Evolutionary conservation across 768 basidiomycete species (phyloP).

Genomic region (Tulasnella sp.): DNA sequence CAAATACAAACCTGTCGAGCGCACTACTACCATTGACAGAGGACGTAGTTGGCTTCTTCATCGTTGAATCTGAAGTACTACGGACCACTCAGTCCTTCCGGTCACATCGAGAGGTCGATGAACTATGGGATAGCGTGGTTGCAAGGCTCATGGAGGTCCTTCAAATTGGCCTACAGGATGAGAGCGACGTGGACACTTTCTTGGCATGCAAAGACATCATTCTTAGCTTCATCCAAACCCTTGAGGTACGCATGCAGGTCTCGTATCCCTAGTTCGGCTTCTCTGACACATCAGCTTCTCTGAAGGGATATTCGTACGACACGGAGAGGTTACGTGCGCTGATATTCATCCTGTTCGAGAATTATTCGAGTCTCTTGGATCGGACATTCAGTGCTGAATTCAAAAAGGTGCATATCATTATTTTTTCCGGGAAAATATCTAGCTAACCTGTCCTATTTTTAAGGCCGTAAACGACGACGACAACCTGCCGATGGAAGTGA

Average conservation of each 20-base stretch:
- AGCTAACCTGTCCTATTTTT: not conserved
- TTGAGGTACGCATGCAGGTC: conserved; percentile 68
- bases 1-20: conserved; percentile 18
- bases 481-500: conserved; percentile 71
- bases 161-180: conserved; percentile 55
- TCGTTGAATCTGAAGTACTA: conserved; percentile 87
- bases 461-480: conserved; percentile 19
- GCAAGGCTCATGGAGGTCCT: conserved; percentile 62
- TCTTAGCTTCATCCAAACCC: conserved; percentile 77
- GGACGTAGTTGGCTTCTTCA: conserved; percentile 95
- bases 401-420: conserved; percentile 49
- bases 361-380: conserved; percentile 74
- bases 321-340: conserved; percentile 73
- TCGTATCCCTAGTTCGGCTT: too few species aligned
- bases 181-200: conserved; percentile 73
- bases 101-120: conserved; percentile 84
- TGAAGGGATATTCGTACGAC: conserved; percentile 82
- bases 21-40: conserved; percentile 71
- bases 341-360: conserved; percentile 81
- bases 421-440: not conserved
- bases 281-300: conserved; percentile 6
- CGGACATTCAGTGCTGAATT: conserved; percentile 71
- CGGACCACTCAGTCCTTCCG: conserved; percentile 82
- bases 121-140: conserved; percentile 86
- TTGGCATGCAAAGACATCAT: conserved; percentile 75